These are phyloP conservation scores for Psophocarpus tetragonolobus DNA, from an alignment of 306 rosid species.

Conservation along the genomic window DNA sequence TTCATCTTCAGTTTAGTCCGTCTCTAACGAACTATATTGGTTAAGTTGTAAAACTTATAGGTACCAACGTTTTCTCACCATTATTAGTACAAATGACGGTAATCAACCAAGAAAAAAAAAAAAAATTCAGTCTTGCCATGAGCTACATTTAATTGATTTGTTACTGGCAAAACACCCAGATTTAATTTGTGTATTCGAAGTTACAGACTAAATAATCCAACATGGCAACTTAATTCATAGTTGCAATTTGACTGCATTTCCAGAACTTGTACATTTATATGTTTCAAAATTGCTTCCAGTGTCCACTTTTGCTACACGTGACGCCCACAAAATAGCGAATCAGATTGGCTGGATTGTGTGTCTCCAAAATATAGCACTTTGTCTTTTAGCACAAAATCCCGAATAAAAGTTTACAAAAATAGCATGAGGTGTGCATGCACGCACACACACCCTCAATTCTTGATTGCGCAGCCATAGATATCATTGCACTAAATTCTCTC, in stretches of 20 bases:
- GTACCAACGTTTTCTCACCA: background rate
- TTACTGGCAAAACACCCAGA: background rate
- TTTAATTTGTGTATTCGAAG: background rate
- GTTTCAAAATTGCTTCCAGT: background rate
- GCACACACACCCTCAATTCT: conserved; percentile 16
- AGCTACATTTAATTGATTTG: too few species aligned
- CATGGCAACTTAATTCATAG: background rate
- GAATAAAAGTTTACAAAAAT: conserved; percentile 21
- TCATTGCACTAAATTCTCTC: conserved; percentile 34
- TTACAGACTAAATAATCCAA: background rate
- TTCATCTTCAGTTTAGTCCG: background rate
- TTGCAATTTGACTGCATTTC: background rate
- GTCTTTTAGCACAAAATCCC: background rate
- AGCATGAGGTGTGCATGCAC: conserved; percentile 32
- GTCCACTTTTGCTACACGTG: background rate
- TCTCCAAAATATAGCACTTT: conserved; percentile 13
- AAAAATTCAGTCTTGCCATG: background rate
- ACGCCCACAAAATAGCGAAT: background rate
- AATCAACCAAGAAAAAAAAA: background rate
- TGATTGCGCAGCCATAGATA: conserved; percentile 11
- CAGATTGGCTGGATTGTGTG: background rate
- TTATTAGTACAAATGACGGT: background rate
- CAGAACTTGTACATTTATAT: background rate
- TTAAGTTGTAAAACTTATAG: background rate
- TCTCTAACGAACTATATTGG: background rate